These are phyloP conservation scores for Gyrodon lividus DNA, from an alignment of 768 basidiomycete genomes.

Conservation along the genomic window DNA sequence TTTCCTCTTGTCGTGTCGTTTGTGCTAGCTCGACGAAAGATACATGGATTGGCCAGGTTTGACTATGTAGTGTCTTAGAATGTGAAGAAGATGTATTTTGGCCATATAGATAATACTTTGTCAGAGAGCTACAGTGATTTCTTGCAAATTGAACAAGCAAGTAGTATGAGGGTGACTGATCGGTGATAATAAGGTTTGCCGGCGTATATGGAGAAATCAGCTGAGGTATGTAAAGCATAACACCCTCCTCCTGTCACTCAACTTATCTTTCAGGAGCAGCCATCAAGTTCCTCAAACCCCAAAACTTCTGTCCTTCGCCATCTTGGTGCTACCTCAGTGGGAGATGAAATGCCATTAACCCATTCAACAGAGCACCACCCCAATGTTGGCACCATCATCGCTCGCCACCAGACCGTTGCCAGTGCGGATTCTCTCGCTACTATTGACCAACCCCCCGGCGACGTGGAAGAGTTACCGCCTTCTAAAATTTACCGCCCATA, in stretches of 20 bases:
- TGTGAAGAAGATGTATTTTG: no score
- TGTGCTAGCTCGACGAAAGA: no score
- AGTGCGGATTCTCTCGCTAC: constrained; percentile 40
- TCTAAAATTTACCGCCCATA: constrained; percentile 49
- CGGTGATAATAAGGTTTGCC: no score
- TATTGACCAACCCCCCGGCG: constrained; percentile 41
- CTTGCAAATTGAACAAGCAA: no score
- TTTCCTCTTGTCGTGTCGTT: no score
- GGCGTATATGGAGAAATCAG: no score
- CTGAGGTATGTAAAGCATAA: neutral
- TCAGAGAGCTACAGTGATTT: no score
- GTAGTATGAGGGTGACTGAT: no score
- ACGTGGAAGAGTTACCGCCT: constrained; percentile 30
- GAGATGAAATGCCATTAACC: constrained; percentile 3
- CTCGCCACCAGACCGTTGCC: constrained; percentile 31
- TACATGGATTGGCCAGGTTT: no score
- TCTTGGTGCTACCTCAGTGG: neutral
- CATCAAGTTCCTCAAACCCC: neutral
- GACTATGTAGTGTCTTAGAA: no score
- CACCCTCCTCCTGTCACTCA: neutral
- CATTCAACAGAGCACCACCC: constrained; percentile 12
- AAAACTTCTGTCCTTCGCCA: neutral
- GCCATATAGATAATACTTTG: no score
- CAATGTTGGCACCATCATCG: constrained; percentile 36
- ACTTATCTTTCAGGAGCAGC: neutral